Evolutionary conservation across 2,329 filamentous ascomycete species (phyloP).

Genomic region (Sporothrix globosa): DNA sequence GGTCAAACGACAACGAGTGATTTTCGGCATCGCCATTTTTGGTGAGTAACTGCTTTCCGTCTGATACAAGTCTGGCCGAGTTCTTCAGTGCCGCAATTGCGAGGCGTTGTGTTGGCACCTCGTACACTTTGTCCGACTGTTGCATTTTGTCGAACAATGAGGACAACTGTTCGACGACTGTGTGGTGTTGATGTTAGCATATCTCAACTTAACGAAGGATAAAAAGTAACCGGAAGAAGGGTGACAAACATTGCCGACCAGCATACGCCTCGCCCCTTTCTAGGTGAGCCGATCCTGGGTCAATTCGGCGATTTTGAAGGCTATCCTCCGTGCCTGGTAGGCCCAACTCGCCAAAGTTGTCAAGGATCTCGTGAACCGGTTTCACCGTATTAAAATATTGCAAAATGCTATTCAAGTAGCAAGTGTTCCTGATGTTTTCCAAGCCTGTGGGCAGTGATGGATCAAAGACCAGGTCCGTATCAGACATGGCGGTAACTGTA

Average conservation of each 20-base stretch:
- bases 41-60: slow-evolving; percentile 31
- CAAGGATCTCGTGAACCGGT: slow-evolving; percentile 76
- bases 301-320: slow-evolving; percentile 56
- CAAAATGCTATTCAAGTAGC: slow-evolving; percentile 93
- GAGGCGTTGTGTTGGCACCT: slow-evolving; percentile 74
- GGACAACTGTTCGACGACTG: slow-evolving; percentile 75
- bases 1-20: slow-evolving; percentile 14
- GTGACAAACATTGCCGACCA: slow-evolving; percentile 66
- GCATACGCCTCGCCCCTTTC: slow-evolving; percentile 41
- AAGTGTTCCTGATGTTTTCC: slow-evolving; percentile 94
- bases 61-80: slow-evolving; percentile 39
- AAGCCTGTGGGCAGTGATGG: slow-evolving; percentile 77
- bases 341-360: slow-evolving; percentile 72
- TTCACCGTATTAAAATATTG: slow-evolving; percentile 93
- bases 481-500: not conserved
- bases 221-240: not conserved
- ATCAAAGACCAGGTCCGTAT: slow-evolving; percentile 40
- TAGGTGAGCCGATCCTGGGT: slow-evolving; percentile 45
- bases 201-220: not conserved
- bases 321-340: slow-evolving; percentile 67
- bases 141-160: slow-evolving; percentile 72
- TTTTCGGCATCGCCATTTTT: slow-evolving; percentile 29
- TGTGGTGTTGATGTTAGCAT: not conserved
- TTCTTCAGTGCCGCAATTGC: slow-evolving; percentile 73
- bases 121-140: slow-evolving; percentile 61